Evolutionary conservation across 768 basidiomycete species (phyloP).

Genomic region (Gymnopilus dilepis): DNA sequence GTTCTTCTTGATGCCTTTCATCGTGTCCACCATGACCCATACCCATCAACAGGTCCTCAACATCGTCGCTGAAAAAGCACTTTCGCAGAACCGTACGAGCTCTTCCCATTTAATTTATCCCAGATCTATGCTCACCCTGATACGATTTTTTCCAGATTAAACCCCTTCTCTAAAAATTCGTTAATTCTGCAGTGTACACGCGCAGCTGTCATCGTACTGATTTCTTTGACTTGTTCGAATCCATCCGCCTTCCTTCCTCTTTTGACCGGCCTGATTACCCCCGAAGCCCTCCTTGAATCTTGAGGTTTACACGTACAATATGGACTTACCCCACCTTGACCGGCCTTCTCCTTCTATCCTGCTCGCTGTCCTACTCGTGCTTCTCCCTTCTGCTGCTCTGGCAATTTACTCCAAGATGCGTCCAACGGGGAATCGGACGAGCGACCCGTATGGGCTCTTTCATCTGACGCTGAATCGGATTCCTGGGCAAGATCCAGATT

Average conservation of each 20-base stretch:
- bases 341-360: constrained; percentile 1
- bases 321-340: not conserved
- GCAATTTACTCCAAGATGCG: not conserved
- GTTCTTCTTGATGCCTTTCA: constrained; percentile 41
- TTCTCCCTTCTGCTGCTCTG: constrained; percentile 9
- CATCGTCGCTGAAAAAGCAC: constrained; percentile 26
- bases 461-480: constrained; percentile 57
- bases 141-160: not conserved
- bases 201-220: not conserved
- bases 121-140: not conserved
- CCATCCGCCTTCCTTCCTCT: not conserved
- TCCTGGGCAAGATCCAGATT: constrained; percentile 36
- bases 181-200: not conserved
- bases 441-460: constrained; percentile 64
- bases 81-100: constrained; percentile 9
- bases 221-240: not conserved
- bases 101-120: not conserved
- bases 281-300: not conserved
- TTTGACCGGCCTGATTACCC: not conserved
- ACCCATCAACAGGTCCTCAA: constrained; percentile 36
- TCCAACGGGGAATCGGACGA: constrained; percentile 15
- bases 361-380: constrained; percentile 5
- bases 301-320: not conserved
- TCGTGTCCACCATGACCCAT: constrained; percentile 33
- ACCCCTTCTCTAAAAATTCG: too few species aligned